Base-by-base conservation (phyloP, 2,329 filamentous ascomycete genomes). In the Whalleya microplaca region DNA sequence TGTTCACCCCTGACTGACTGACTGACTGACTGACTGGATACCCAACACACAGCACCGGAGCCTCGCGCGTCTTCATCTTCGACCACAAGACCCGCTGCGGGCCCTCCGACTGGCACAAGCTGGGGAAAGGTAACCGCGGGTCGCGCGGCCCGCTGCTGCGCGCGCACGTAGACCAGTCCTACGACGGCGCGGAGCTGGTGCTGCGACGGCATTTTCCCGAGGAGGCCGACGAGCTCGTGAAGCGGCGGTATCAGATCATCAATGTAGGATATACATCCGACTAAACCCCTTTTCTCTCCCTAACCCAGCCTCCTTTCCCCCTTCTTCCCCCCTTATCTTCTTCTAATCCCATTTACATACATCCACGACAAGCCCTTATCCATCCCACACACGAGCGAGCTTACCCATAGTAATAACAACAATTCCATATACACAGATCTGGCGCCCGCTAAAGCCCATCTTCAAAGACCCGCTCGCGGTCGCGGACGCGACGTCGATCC, bases 81-180 rank as follows among this genome's bases (percentile, higher is more conserved):
- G 88, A 91, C 73, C 86, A 92, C 72, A 91, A 88, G 10, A 85
- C 91, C 63, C 84, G 90, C 37, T 70, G 72, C 44, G 75, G 75
- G 0, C 75, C 74, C 6, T 72, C 75, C 2, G 69, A 77, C 53
- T 92, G 88, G 87, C 84, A 86, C 68, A 89, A 88, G 65, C 71
- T 88, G 76, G 84, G 86, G 76, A 53, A 85, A 79, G 21, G 87
- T 83, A 86, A 82, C 70, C 64, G 81, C 79, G 47, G 74, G 66
- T 66, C 64, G 20, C 65, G 67, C 8, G 68, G 68, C 4, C 69
- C 69, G 18, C 47, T 71, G 7, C 58, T 68, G n/a, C 61, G 68
- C 19, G 66, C 67, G 18, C 69, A 71, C 53, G 67, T 71, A 9
- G 69, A 71, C 51, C 69, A 82, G 65, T 79, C 77, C 8, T 80